Evolutionary conservation across 2,329 filamentous ascomycete species (phyloP), one percentile per base, ranked within the genome.

Genomic region (Atkinsonella texensis): DNA sequence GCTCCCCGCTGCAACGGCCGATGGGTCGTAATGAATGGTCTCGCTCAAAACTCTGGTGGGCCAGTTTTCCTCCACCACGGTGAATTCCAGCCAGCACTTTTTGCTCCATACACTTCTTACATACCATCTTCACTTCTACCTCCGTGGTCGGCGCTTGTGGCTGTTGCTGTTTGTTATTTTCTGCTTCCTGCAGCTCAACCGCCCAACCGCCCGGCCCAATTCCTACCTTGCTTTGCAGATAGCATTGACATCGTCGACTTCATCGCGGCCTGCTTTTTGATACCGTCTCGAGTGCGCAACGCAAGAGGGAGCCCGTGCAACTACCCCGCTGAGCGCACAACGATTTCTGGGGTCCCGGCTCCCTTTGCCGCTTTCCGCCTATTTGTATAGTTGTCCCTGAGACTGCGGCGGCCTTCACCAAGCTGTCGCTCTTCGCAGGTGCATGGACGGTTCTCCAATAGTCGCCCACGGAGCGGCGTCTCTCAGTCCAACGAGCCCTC

Each of bases 401-500:
- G 38, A 46, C 47, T 49, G 49, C 56, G 53, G 52, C 55, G 54
- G 54, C 54, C 47, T 38, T 20, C 40, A 38, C 39, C 46, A 52
- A 58, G 57, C 57, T 50, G 52, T 46, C 46, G 42, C 48, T 55
- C 39, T 52, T 48, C 54, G 54, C 58, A 52, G 54, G 61, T 58
- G 68, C 65, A 76, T 76, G 74, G 74, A 76, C 68, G 70, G 69
- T 61, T 67, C 72, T 60, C 68, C 69, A 58, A 68, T 68, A 61
- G 65, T 69, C 65, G 68, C 68, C 62, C 68, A 67, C 60, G 67
- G 69, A 64, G 72, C 70, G 64, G 71, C 70, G 56, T 68, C 74
- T 50, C 70, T 72, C 63, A 79, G 75, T 63, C 76, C 76, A 62
- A 78, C 74, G 57, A 79, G 75, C 63, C 76, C 76, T 54, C 66